Percentiles rank a stretch among this genome's conserved stretches.
Conservation (phyloP, 2,329 filamentous ascomycete genomes). For the Exutisphaerella laricina region DNA sequence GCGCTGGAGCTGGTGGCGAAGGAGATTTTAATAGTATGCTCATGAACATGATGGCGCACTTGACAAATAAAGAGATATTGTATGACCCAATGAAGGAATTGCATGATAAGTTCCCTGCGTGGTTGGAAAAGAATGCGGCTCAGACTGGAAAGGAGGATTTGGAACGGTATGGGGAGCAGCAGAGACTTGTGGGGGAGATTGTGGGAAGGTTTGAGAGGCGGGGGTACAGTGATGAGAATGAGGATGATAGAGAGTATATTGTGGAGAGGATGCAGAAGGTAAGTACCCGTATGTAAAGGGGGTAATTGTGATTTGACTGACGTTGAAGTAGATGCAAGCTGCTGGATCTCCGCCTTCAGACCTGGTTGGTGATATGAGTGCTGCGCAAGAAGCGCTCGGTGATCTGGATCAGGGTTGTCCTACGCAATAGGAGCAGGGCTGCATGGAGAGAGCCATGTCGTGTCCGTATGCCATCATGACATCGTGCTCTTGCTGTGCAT, state of each 20-base stretch:
- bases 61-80: slow-evolving; percentile 96
- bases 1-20: slow-evolving; percentile 48
- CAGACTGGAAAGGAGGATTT: slow-evolving; percentile 64
- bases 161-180: slow-evolving; percentile 75
- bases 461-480: neutral
- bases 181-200: slow-evolving; percentile 74
- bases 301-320: too few relatives aligned
- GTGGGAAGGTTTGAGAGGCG: slow-evolving; percentile 80
- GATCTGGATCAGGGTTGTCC: slow-evolving; percentile 57
- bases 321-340: slow-evolving; percentile 78
- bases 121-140: slow-evolving; percentile 75
- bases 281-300: slow-evolving; percentile 31
- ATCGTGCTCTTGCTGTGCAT: slow-evolving; percentile 15
- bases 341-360: slow-evolving; percentile 86
- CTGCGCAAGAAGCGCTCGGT: slow-evolving; percentile 63
- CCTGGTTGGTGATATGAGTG: slow-evolving; percentile 82
- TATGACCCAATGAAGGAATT: slow-evolving; percentile 99
- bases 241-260: slow-evolving; percentile 80
- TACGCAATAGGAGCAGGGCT: slow-evolving; percentile 46
- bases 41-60: slow-evolving; percentile 96
- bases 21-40: slow-evolving; percentile 94
- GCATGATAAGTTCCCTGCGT: slow-evolving; percentile 82
- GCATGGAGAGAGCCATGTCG: neutral
- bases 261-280: slow-evolving; percentile 98
- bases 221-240: slow-evolving; percentile 75